Base-by-base conservation (phyloP, 257 asterid genomes). In the Vinca minor region DNA sequence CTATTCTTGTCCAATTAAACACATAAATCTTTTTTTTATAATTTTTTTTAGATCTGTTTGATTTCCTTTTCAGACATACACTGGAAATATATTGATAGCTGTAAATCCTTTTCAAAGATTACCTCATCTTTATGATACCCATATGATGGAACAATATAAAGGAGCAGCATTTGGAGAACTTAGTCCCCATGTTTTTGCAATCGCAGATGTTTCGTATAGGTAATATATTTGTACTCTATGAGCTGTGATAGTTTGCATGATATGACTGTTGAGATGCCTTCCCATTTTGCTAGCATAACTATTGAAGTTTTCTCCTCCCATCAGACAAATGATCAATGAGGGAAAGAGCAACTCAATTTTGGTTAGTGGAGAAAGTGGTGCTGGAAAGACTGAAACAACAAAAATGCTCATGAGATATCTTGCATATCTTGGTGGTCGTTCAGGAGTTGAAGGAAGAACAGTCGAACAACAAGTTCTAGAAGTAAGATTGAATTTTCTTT, bases 301-400 rank as follows among this genome's bases (percentile, higher is more conserved):
- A 42, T 59, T 70, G 32, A 52, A 59, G 34, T 71, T 52, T 49
- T 73, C 57, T 69, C 62, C 73, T 59, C 50, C 73, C 63, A 50
- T 71, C 74, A 93, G 98, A 84, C 97, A 91, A 81, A 89, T 93
- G 98, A 73, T 84, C 72, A 89, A 89, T 23, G 97, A 93, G 60
- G 94, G 95, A 53, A 93, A 83, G 79, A 87, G 98, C 87, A 93
- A 93, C 80, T 84, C 98, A 69, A 93, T 93, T 74, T 87, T 93
- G 83, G 98, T 93, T 73, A 93, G 98, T 77, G 97, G 98, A 62
- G 98, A 93, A 81, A 93, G 98, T 85, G 98, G 98, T 81, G 97
- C 98, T 71, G 98, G 98, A 74, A 93, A 93, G 75, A 93, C 98
- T 67, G 98, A 93, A 76, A 93, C 98, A 17, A 93, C 98, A 52